A percentile compares a stretch with the other conserved stretches of the same genome.
phyloP scores from a whole-genome alignment of 2,329 filamentous ascomycete genomes.

The Trichoderma sp. region DNA sequence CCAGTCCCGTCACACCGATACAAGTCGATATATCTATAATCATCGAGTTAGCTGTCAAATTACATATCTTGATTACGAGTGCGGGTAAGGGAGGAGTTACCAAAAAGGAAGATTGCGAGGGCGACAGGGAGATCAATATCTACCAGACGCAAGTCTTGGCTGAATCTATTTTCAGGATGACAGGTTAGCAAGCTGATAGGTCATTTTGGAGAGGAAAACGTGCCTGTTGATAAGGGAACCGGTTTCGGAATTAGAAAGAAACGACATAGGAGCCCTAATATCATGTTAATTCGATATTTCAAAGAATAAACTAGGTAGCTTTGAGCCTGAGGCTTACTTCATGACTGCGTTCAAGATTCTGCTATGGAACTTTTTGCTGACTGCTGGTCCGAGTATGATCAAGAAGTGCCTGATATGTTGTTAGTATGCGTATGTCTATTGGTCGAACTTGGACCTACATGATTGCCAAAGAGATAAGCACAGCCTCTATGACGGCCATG shows the following conservation, averaged over 20 bases:
- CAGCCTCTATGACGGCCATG: slow-evolving; percentile 27
- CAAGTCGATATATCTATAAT: slow-evolving; percentile 33
- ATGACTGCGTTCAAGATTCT: slow-evolving; percentile 29
- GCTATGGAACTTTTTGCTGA: slow-evolving; percentile 28
- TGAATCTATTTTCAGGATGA: slow-evolving; percentile 33
- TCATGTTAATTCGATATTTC: not conserved
- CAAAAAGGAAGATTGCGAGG: slow-evolving; percentile 29
- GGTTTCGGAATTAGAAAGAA: slow-evolving; percentile 30
- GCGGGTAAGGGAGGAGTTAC: slow-evolving; percentile 14
- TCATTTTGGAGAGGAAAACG: not conserved
- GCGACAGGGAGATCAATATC: slow-evolving; percentile 38
- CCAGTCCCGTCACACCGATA: slow-evolving; percentile 44
- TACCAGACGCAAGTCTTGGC: slow-evolving; percentile 43
- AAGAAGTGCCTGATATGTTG: slow-evolving; percentile 25
- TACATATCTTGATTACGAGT: too few species aligned
- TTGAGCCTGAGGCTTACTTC: slow-evolving; percentile 20
- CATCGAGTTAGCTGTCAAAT: slow-evolving; percentile 6
- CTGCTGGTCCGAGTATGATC: slow-evolving; percentile 28
- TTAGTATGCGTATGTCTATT: slow-evolving; percentile 5
- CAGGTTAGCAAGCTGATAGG: not conserved
- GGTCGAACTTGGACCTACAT: slow-evolving; percentile 22
- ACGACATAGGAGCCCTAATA: slow-evolving; percentile 29
- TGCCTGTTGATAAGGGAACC: slow-evolving; percentile 33
- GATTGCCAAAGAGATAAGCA: slow-evolving; percentile 29
- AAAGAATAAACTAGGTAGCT: not conserved